Base-by-base conservation (phyloP, 371 early-diverging fungal species). In the Mucor velutinosus region DNA sequence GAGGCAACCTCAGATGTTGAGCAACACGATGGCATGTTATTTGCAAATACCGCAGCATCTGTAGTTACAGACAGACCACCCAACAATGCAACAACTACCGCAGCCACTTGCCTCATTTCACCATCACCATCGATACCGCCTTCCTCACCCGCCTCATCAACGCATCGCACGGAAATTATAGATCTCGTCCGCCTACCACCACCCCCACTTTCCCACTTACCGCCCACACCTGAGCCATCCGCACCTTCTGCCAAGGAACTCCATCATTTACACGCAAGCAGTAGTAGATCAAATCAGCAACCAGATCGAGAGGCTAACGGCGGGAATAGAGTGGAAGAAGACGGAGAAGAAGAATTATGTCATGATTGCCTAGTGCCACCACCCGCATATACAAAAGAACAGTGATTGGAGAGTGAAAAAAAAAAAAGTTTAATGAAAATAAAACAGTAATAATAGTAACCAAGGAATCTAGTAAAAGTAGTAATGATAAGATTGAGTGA, bases 241-340 rank as follows among this genome's bases (percentile, higher is more conserved):
- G 72, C 72, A 37, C 72, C 72, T 27, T 57, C 72, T n/a, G 72
- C 64, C n/a, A 72, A 67, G 47, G 67, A 67, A 49, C 7, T 67
- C 35, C 25, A 32, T 25, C 59, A 41, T 41, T 23, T 39, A 4
- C 32, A 67, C 33, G 4, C 29, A 12, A 60, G 32, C 15, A 35
- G 8, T 39, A 27, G 37, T 35, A 37, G 39, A 37, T 27, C 37
- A 37, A 65, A 43, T 58, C 43, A 43, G 7, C 11, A 49, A 10
- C 49, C 19, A 8, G 21, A 35, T 35, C 35, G 8, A 35, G 35
- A 10, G 35, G 30, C 2, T 30, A 35, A 35, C 10, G 7, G 35
- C 35, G 35, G 35, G 10, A 35, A 35, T 10, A 2, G 8, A 35
- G 35, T 21, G 10, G 3, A 19, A 49, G 25, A 45, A 23, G 33